Percentiles rank a stretch among this genome's conserved stretches.
These are phyloP conservation scores for Marasmius sp. DNA, from an alignment of 1,284 basidiomycete species.

Conservation along the genomic window DNA sequence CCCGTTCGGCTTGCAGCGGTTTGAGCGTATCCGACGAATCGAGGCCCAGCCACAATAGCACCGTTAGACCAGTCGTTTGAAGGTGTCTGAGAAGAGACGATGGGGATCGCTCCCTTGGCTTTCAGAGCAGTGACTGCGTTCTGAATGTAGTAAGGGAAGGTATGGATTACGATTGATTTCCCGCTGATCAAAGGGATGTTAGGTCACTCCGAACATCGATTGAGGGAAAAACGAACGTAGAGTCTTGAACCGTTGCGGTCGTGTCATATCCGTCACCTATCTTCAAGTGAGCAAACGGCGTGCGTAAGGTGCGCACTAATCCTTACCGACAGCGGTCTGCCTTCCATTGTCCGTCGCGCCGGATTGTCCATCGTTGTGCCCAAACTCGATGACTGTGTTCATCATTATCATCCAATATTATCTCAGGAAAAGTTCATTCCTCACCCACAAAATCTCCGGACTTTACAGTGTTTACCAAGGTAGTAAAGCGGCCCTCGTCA, in stretches of 20 bases:
- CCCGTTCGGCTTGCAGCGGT: conserved; percentile 37
- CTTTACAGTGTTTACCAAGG: conserved; percentile 36
- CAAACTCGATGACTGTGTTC: conserved; percentile 30
- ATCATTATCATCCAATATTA: not conserved
- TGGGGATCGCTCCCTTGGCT: conserved; percentile 46
- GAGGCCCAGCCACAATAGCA: conserved; percentile 33
- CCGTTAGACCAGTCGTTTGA: conserved; percentile 42
- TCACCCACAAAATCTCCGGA: conserved; percentile 37
- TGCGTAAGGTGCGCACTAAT: too few relatives aligned
- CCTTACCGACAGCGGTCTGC: conserved; percentile 31
- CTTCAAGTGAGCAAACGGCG: too few relatives aligned
- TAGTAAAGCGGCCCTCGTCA: conserved; percentile 42
- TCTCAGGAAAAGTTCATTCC: not conserved
- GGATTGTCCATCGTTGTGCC: conserved; percentile 22
- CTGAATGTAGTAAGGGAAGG: conserved; percentile 41
- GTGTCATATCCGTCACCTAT: conserved; percentile 31
- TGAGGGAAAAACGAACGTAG: conserved; percentile 26
- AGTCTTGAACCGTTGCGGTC: conserved; percentile 31
- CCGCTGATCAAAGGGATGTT: conserved; percentile 25
- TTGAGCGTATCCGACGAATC: conserved; percentile 48
- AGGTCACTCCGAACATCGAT: not conserved
- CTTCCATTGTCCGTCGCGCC: conserved; percentile 35
- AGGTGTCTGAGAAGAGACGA: conserved; percentile 50
- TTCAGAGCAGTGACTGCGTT: conserved; percentile 41
- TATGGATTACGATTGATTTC: conserved; percentile 33